These are phyloP conservation scores for Centrapalus pauciflorus DNA, from an alignment of 129 eudicot species.

Conservation along the genomic window DNA sequence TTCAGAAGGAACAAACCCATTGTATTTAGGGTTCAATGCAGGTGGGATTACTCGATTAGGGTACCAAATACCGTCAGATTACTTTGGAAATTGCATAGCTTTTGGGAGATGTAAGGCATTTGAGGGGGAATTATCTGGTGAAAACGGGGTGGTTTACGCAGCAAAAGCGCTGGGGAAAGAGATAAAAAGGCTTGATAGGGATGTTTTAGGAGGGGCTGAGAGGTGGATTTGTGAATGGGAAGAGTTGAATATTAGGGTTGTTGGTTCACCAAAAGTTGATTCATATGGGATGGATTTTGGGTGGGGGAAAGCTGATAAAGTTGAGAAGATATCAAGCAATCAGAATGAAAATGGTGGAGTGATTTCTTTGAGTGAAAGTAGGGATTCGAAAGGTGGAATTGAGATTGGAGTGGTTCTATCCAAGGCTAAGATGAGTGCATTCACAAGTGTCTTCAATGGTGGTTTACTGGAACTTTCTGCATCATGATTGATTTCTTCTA, in stretches of 20 bases:
- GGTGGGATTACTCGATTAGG: constrained; percentile 43
- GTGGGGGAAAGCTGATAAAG: constrained; percentile 38
- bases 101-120: constrained; percentile 36
- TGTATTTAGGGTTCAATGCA: constrained; percentile 42
- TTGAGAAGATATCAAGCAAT: constrained; percentile 38
- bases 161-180: constrained; percentile 39
- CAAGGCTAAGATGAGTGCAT: constrained; percentile 23
- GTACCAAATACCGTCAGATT: constrained; percentile 23
- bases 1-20: not conserved
- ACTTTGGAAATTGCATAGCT: constrained; percentile 43
- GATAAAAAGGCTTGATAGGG: constrained; percentile 31
- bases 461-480: constrained; percentile 23
- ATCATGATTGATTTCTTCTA: not conserved
- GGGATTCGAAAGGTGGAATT: constrained; percentile 39
- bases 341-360: constrained; percentile 9
- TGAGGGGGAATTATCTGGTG: constrained; percentile 22
- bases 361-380: constrained; percentile 33
- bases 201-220: constrained; percentile 34
- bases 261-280: constrained; percentile 55
- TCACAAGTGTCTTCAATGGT: constrained; percentile 24
- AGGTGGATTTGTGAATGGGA: constrained; percentile 43
- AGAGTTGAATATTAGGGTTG: constrained; percentile 28
- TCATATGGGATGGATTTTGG: constrained; percentile 47
- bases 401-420: constrained; percentile 43
- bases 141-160: constrained; percentile 32